Base-by-base conservation (phyloP, 495 filamentous ascomycete genomes). In the Xylaria palmicola region DNA sequence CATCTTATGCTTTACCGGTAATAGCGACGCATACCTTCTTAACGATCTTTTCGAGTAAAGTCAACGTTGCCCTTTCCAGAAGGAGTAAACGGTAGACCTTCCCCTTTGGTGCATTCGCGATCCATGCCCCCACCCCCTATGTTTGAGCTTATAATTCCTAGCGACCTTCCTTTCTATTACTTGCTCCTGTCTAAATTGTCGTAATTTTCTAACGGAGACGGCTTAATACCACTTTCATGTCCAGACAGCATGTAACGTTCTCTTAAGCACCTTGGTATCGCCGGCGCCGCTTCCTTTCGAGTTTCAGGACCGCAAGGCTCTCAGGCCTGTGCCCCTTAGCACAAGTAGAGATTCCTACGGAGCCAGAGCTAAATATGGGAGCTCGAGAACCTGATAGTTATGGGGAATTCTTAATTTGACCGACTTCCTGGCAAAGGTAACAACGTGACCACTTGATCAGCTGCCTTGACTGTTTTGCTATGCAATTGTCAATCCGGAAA, bases 241-340 rank as follows among this genome's bases (percentile, higher is more conserved):
- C 47, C 49, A 52, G 49, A 52, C 49, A 34, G 30, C 49, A 52
- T 52, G 49, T 52, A 52, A 52, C 49, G 49, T 52, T 52, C 30
- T 52, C 27, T 36, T 37, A 36, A 37, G 29, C 49, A 52, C 49
- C 49, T 17, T 52, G 30, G 49, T 52, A 52, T 52, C 49, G 49
- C 29, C 49, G 20, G 32, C 49, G 32, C 49, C 49, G 17, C 49
- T 52, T 52, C 49, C 49, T 52, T 34, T 52, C 49, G 49, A 37
- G 49, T 37, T 52, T 52, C 49, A 52, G 29, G 30, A 36, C 29
- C 30, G 27, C 49, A 37, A 52, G 49, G 49, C 49, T 52, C 29
- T 52, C 49, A 52, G 49, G 49, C 6, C 27, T 52, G n/a, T 34
- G 49, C 49, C 49, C 7, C 29, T 37, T 34, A 36, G 29, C 30